Percentiles rank a stretch among this genome's conserved stretches.
Evolutionary conservation across 345 rosid species (phyloP).

Genomic region (Aquilaria malaccensis): DNA sequence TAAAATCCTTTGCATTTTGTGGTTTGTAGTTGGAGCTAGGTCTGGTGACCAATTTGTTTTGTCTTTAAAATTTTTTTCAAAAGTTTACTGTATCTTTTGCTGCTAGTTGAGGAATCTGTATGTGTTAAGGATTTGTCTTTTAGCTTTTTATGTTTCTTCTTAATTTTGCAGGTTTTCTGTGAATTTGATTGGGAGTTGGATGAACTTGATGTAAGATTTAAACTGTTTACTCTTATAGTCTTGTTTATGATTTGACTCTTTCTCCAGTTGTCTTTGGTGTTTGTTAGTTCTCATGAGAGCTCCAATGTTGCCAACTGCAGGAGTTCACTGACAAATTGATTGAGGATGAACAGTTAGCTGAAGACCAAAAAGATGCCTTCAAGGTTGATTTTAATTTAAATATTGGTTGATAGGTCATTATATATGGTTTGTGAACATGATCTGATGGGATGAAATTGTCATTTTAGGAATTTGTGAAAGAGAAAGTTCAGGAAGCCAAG

Average conservation of each 20-base stretch:
- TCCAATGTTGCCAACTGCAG: conserved; percentile 28
- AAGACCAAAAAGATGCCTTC: conserved; percentile 85
- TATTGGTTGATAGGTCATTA: conserved; percentile 6
- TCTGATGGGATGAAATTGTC: neutral
- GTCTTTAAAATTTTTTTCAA: neutral
- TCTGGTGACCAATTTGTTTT: neutral
- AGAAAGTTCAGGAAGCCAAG: conserved; percentile 84
- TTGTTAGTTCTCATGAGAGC: conserved; percentile 3
- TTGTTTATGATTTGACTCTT: neutral
- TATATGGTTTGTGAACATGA: neutral
- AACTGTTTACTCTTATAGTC: neutral
- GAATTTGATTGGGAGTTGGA: conserved; percentile 96
- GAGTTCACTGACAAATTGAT: conserved; percentile 63
- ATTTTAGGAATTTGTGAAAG: conserved; percentile 67
- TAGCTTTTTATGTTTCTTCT: conserved; percentile 7
- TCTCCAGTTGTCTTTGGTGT: neutral
- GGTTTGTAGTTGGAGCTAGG: no score
- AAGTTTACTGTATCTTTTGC: conserved; percentile 1
- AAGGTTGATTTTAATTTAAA: conserved; percentile 33
- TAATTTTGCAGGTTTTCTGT: conserved; percentile 67
- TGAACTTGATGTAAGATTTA: conserved; percentile 61
- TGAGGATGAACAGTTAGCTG: conserved; percentile 51
- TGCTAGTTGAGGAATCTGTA: conserved; percentile 3
- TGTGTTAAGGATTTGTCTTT: no score
- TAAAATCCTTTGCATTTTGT: neutral